These are phyloP conservation scores for Fusarium sp. DNA, from an alignment of 2,329 filamentous ascomycete genomes.

Conservation along the genomic window DNA sequence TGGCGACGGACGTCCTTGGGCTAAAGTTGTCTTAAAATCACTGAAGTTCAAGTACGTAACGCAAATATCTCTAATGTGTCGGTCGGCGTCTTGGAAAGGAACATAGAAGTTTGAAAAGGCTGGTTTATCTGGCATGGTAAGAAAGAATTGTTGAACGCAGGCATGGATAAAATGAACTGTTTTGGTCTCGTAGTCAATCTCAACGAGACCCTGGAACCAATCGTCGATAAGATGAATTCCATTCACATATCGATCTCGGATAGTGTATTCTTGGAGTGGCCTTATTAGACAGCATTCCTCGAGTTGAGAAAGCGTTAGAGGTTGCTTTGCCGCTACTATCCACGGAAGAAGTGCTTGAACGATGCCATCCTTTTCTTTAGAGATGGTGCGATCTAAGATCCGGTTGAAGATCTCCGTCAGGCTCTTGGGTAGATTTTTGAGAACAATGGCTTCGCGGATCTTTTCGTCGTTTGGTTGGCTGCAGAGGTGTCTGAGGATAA, in stretches of 20 bases:
- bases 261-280: neutral
- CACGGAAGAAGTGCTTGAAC: neutral
- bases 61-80: neutral
- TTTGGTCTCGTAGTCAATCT: neutral
- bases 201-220: neutral
- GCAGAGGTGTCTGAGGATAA: neutral
- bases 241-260: neutral
- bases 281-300: neutral
- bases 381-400: fast-evolving
- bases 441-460: neutral
- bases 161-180: neutral
- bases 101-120: fast-evolving
- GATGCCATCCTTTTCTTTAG: fast-evolving
- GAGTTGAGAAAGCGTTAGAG: neutral
- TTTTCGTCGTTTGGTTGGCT: neutral
- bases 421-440: fast-evolving
- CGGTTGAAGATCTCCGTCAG: fast-evolving
- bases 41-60: neutral
- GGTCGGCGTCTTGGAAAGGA: fast-evolving
- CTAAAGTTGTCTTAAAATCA: neutral
- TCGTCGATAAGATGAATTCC: neutral
- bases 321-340: neutral
- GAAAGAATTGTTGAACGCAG: neutral
- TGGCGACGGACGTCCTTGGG: too few relatives aligned
- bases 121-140: fast-evolving